phyloP scores from a whole-genome alignment of 257 asterid genomes.

The Jasminum sambac region DNA sequence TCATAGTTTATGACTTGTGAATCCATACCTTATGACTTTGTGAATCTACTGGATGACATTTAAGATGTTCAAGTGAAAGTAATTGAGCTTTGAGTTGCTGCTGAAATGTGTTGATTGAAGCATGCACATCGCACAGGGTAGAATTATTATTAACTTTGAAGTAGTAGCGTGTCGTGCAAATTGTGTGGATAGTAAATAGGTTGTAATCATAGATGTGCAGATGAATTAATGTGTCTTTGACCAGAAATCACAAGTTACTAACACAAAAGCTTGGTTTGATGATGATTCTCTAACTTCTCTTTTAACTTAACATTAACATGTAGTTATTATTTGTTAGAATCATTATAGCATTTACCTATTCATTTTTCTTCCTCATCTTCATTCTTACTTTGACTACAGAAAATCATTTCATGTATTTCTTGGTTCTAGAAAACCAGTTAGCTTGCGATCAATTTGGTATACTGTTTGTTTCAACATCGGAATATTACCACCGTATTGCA shows the following conservation, averaged over 20 bases:
- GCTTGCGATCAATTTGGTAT: neutral
- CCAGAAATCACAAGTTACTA: no score
- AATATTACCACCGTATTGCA: neutral
- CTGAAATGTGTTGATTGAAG: neutral
- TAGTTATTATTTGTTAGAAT: neutral
- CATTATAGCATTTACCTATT: neutral
- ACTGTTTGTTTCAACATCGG: constrained; percentile 1
- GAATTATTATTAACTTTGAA: no score
- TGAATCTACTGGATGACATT: neutral
- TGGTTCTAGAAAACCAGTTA: neutral
- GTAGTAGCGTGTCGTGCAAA: no score
- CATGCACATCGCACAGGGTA: neutral
- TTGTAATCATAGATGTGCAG: no score
- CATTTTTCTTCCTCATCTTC: neutral
- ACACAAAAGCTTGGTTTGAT: neutral
- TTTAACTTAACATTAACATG: neutral
- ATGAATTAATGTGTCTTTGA: no score
- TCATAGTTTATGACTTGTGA: no score
- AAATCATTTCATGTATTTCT: neutral
- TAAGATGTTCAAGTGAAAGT: neutral
- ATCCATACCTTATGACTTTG: no score
- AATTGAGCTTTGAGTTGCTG: neutral
- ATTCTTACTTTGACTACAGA: neutral
- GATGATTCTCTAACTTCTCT: neutral
- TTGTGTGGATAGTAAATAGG: no score